Evolutionary conservation across 208 protist genomes (phyloP), one percentile per base, ranked within the genome.

Genomic region (Blastocrithidia nonstop): DNA sequence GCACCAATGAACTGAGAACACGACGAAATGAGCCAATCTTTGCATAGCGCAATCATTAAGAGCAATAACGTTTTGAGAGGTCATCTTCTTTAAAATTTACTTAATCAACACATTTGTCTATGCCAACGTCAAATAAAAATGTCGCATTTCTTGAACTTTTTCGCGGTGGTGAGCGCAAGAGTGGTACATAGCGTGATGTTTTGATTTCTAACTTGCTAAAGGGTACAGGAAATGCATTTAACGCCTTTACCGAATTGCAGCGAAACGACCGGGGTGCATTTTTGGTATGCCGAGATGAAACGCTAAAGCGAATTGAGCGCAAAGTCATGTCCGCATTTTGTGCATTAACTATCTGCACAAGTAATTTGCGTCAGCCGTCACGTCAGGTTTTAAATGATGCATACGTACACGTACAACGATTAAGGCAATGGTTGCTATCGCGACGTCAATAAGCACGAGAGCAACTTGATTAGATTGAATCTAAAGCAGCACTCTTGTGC

Each of bases 261-360:
- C 56, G 51, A 24, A 57, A 54, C 5, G 85, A 86, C 53, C 47
- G 62, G 20, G 65, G 71, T 1, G 76, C 76, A n/a, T 38, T 89
- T 35, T 59, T 70, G 17, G 57, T 89, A 29, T 45, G 82, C 57
- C 61, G 72, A 3, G 85, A 93, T 52, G 72, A 73, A 26, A 52
- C 69, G 13, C 66, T 89, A 42, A 46, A 57, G 23, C 67, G 64
- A 28, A 54, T 76, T 48, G 85, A 93, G 61, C 71, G 78, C 37
- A 61, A 74, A 33, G 50, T 93, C 19, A 86, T 88, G 71, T 72
- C 80, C 7, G 71, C 80, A 22, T 84, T 82, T 47, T 93, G 77
- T 48, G 68, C 77, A 8, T 45, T 93, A 33, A 45, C 80, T 29
- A 16, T 89, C 4, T 59, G 71, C 11, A 90, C 79, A 20, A 53